A percentile compares a stretch with the other conserved stretches of the same genome.
Evolutionary conservation across 441 rosid genomes (phyloP).

Genomic region (Raphanus hybrid): DNA sequence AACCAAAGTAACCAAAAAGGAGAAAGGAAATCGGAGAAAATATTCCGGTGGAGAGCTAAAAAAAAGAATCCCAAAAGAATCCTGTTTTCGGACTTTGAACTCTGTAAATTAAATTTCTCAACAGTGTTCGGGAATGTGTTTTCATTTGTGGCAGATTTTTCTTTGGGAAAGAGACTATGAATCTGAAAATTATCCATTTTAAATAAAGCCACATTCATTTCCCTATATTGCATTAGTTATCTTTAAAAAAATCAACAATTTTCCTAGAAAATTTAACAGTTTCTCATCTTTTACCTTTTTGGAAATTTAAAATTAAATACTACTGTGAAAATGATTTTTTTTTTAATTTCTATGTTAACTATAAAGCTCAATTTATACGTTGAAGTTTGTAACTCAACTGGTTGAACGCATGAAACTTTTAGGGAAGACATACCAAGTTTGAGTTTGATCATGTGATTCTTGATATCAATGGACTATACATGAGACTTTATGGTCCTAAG

Average conservation of each 20-base stretch:
- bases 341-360: too few relatives aligned
- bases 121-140: too few relatives aligned
- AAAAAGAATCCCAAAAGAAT: too few relatives aligned
- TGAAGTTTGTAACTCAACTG: neutral
- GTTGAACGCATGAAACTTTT: neutral
- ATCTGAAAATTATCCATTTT: neutral
- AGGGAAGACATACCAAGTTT: neutral
- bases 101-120: too few relatives aligned
- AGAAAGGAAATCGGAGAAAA: too few relatives aligned
- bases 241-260: neutral
- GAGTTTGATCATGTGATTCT: neutral
- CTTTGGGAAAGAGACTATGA: conserved; percentile 19
- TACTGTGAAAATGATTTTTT: too few relatives aligned
- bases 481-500: neutral
- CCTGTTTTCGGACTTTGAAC: too few relatives aligned
- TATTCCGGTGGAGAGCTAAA: too few relatives aligned
- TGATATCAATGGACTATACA: neutral
- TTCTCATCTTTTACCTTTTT: neutral
- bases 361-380: too few relatives aligned
- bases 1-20: too few relatives aligned
- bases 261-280: neutral
- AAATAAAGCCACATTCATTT: neutral
- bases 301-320: neutral
- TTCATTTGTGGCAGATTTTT: neutral
- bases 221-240: neutral